A percentile compares a stretch with the other conserved stretches of the same genome.
Conservation (phyloP, 768 basidiomycete genomes). For the Serpula lacrymans region DNA sequence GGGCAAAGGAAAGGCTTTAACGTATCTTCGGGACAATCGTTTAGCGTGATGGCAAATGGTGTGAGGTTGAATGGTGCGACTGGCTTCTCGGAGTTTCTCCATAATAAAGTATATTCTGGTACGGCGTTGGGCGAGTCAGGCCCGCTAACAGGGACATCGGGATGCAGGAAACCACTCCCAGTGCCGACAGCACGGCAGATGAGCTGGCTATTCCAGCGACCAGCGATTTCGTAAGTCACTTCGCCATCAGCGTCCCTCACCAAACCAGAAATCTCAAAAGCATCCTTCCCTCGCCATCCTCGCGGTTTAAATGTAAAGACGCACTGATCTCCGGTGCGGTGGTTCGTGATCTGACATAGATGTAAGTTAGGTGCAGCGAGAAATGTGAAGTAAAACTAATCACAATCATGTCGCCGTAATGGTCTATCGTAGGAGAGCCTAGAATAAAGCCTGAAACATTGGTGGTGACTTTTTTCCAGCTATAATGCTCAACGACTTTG, state of each 20-base stretch:
- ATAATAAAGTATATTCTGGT: conserved; percentile 80
- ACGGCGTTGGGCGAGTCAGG: conserved; percentile 41
- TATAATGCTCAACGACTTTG: conserved; percentile 85
- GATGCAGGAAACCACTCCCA: conserved; percentile 58
- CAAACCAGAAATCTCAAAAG: conserved; percentile 87
- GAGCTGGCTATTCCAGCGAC: conserved; percentile 93
- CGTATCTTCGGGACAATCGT: conserved; percentile 74
- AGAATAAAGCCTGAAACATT: conserved; percentile 91
- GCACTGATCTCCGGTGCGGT: conserved; percentile 85
- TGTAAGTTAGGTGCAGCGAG: conserved; percentile 3
- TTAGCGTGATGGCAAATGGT: conserved; percentile 89
- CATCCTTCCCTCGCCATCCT: conserved; percentile 90
- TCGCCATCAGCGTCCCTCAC: conserved; percentile 66
- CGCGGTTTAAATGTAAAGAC: conserved; percentile 93
- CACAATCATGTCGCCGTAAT: conserved; percentile 93
- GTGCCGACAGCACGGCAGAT: conserved; percentile 75
- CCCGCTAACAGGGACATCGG: conserved; percentile 59
- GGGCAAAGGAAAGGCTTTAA: conserved; percentile 74
- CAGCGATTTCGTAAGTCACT: conserved; percentile 84
- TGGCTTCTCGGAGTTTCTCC: conserved; percentile 87
- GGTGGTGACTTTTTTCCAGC: conserved; percentile 93
- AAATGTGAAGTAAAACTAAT: conserved; percentile 29
- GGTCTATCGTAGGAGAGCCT: conserved; percentile 84
- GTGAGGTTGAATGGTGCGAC: conserved; percentile 92
- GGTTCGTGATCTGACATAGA: conserved; percentile 71